Conservation (phyloP, 768 basidiomycete genomes). For the Lactarius trivialis region DNA sequence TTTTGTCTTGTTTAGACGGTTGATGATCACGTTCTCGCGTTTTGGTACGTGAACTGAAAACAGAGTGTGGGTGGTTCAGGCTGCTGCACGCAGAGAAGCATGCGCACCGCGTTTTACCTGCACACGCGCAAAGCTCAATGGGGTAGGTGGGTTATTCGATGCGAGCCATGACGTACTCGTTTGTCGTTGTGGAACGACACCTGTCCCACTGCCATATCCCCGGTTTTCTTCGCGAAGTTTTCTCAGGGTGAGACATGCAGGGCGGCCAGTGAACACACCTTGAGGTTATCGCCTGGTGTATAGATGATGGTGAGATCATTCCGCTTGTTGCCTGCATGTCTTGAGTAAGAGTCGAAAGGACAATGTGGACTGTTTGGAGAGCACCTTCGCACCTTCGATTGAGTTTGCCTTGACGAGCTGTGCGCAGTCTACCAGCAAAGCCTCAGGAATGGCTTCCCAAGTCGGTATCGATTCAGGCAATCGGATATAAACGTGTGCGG, state of each 20-base stretch:
- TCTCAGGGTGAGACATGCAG: not conserved
- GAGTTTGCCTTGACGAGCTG: slow-evolving; percentile 98
- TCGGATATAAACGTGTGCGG: slow-evolving; percentile 94
- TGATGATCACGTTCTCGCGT: slow-evolving; percentile 85
- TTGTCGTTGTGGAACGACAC: slow-evolving; percentile 94
- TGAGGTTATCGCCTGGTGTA: slow-evolving; percentile 87
- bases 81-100: not conserved
- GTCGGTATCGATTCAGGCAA: slow-evolving; percentile 64
- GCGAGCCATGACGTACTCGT: slow-evolving; percentile 40
- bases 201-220: slow-evolving; percentile 95
- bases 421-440: slow-evolving; percentile 75
- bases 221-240: slow-evolving; percentile 66
- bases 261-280: slow-evolving; percentile 42
- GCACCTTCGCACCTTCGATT: slow-evolving; percentile 90
- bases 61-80: not conserved
- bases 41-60: slow-evolving; percentile 68
- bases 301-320: slow-evolving; percentile 90
- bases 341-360: not conserved
- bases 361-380: not conserved
- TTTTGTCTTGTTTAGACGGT: slow-evolving; percentile 92
- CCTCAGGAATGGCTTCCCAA: slow-evolving; percentile 87
- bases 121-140: not conserved
- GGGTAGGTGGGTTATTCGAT: not conserved
- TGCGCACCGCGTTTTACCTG: slow-evolving; percentile 73
- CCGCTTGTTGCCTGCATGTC: slow-evolving; percentile 81